Evolutionary conservation across 768 basidiomycete species (phyloP).

Genomic region (Xerocomus potaroensis): DNA sequence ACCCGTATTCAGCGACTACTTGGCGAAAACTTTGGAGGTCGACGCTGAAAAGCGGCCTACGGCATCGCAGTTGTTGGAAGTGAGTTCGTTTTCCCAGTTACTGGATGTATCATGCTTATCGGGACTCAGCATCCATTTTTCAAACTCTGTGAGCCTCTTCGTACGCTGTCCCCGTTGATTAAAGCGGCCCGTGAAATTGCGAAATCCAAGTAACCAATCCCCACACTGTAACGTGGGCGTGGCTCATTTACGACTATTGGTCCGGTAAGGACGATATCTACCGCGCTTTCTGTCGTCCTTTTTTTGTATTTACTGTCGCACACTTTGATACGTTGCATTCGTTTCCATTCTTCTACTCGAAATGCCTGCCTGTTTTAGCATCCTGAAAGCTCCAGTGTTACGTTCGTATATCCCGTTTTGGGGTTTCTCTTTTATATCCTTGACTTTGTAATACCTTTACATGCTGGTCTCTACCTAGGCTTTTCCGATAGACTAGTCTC

Average conservation of each 20-base stretch:
- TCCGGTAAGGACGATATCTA: slow-evolving; percentile 15
- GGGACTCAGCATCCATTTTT: slow-evolving; percentile 76
- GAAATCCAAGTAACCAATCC: slow-evolving; percentile 43
- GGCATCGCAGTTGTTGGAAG: slow-evolving; percentile 75
- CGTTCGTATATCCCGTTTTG: slow-evolving; percentile 9
- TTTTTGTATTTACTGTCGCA: slow-evolving; percentile 18
- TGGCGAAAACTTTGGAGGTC: slow-evolving; percentile 85
- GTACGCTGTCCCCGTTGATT: slow-evolving; percentile 84
- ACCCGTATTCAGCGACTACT: slow-evolving; percentile 81
- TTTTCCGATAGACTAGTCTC: slow-evolving; percentile 23
- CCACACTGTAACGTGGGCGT: not conserved
- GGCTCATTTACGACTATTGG: not conserved
- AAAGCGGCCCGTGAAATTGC: slow-evolving; percentile 88
- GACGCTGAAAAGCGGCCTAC: slow-evolving; percentile 92
- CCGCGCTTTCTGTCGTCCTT: not conserved
- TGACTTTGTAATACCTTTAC: slow-evolving; percentile 30
- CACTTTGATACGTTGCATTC: slow-evolving; percentile 17
- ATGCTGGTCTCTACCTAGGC: slow-evolving; percentile 12
- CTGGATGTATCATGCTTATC: slow-evolving; percentile 3
- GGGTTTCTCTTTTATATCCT: slow-evolving; percentile 23
- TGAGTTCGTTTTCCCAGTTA: slow-evolving; percentile 30
- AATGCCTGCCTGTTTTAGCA: slow-evolving; percentile 6
- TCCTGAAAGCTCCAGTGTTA: slow-evolving; percentile 13
- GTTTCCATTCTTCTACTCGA: slow-evolving; percentile 12
- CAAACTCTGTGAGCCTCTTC: slow-evolving; percentile 78